These are phyloP conservation scores for Amniculicola lignicola DNA, from an alignment of 495 filamentous ascomycete species.

Conservation along the genomic window DNA sequence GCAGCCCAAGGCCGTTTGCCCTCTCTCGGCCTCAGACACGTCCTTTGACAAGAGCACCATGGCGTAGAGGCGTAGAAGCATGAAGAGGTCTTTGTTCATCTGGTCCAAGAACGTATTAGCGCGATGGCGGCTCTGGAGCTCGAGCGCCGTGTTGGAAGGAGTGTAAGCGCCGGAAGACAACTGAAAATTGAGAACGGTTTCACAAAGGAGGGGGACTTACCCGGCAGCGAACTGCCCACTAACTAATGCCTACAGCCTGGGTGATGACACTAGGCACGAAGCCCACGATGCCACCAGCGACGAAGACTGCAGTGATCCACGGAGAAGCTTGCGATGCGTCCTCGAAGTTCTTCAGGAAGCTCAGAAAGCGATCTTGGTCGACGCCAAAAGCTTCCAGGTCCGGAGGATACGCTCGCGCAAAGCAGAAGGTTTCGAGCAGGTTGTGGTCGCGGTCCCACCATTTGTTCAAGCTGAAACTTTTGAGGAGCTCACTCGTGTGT, in stretches of 20 bases:
- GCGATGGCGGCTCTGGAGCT: not conserved
- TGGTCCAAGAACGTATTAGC: constrained; percentile 1
- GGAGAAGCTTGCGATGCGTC: not conserved
- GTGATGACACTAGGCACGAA: constrained; percentile 3
- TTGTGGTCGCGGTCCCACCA: too few relatives aligned
- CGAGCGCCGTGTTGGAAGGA: not conserved
- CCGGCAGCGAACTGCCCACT: not conserved
- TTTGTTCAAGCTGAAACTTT: too few relatives aligned
- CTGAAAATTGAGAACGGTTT: too few relatives aligned
- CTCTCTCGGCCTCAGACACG: too few relatives aligned
- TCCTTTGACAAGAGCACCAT: constrained; percentile 3
- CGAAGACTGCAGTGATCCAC: not conserved
- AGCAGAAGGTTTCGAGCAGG: too few relatives aligned
- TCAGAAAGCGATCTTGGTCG: not conserved
- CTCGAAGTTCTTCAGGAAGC: constrained; percentile 4
- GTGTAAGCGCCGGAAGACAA: too few relatives aligned
- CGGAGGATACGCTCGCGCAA: constrained; percentile 2
- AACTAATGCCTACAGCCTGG: not conserved
- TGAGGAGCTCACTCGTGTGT: too few relatives aligned
- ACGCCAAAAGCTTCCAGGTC: constrained; percentile 4
- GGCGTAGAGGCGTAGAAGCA: constrained; percentile 2
- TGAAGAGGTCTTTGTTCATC: constrained; percentile 6
- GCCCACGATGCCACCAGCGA: not conserved
- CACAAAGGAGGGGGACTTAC: not conserved
- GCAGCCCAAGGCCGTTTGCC: too few relatives aligned